phyloP scores from a whole-genome alignment of 805 yeast species.

The Cyberlindnera mrakii region DNA sequence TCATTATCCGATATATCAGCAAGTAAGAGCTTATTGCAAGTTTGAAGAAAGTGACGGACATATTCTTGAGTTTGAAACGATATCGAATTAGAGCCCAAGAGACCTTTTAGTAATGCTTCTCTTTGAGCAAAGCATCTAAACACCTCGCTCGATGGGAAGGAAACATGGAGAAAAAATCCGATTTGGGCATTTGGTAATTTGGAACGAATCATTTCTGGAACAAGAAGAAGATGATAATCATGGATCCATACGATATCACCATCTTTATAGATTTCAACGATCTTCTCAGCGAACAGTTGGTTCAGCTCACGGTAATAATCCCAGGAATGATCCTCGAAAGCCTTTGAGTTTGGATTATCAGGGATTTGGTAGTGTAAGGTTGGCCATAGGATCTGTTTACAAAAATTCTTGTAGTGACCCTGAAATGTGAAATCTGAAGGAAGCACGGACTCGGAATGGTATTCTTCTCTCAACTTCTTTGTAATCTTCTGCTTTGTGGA shows the following conservation, averaged over 20 bases:
- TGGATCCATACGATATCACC: constrained; percentile 89
- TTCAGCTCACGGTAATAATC: constrained; percentile 71
- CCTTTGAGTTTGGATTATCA: constrained; percentile 88
- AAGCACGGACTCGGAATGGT: constrained; percentile 58
- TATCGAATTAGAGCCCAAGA: constrained; percentile 83
- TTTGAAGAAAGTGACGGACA: constrained; percentile 88
- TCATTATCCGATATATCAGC: constrained; percentile 72
- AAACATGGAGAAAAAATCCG: constrained; percentile 87
- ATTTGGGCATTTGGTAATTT: constrained; percentile 76
- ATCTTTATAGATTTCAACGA: constrained; percentile 58
- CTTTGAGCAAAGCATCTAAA: constrained; percentile 92
- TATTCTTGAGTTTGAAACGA: constrained; percentile 92
- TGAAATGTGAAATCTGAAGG: constrained; percentile 76
- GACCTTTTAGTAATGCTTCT: constrained; percentile 66
- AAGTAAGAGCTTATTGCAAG: constrained; percentile 75
- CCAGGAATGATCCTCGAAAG: constrained; percentile 96
- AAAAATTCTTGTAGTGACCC: constrained; percentile 87
- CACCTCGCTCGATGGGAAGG: constrained; percentile 94
- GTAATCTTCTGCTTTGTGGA: constrained; percentile 50
- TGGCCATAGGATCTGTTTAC: constrained; percentile 96
- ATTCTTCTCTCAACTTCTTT: constrained; percentile 37
- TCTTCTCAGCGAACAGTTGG: constrained; percentile 70
- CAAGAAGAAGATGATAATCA: constrained; percentile 85
- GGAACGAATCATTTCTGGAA: constrained; percentile 78
- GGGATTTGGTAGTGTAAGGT: constrained; percentile 92